phyloP scores from a whole-genome alignment of 1,284 basidiomycete species.

The Rhodotorula sp. region DNA sequence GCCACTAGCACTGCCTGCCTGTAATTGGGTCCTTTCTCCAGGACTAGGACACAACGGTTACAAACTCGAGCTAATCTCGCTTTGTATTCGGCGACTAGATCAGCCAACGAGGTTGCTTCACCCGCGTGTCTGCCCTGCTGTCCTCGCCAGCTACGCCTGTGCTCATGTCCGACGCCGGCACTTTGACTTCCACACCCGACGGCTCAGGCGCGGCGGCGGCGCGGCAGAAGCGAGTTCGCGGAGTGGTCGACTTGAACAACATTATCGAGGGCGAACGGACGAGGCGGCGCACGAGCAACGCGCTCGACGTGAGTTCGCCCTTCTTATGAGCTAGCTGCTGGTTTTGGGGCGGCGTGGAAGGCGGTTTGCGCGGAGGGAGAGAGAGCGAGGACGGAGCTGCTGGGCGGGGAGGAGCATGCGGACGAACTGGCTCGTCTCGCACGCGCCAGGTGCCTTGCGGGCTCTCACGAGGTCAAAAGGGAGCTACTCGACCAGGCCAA shows the following conservation, averaged over 20 bases:
- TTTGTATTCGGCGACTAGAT: too few species aligned
- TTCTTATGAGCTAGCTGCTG: rapidly evolving
- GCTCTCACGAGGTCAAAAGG: too few species aligned
- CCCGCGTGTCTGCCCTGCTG: too few species aligned
- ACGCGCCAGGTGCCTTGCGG: too few species aligned
- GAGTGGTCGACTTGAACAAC: constrained; percentile 1
- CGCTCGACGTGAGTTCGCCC: not conserved
- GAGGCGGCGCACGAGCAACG: constrained; percentile 3
- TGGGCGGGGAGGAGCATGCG: not conserved
- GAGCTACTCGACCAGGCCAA: too few species aligned
- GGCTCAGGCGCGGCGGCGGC: not conserved
- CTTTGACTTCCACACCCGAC: not conserved
- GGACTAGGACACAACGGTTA: not conserved
- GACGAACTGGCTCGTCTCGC: not conserved
- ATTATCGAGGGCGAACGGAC: constrained; percentile 11
- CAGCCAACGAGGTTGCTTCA: too few species aligned
- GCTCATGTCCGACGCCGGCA: too few species aligned
- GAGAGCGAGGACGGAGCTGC: not conserved
- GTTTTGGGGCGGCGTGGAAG: not conserved
- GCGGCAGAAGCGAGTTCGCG: not conserved
- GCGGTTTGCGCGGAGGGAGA: not conserved
- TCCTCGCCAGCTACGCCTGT: too few species aligned
- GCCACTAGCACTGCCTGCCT: too few species aligned
- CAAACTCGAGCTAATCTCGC: not conserved
- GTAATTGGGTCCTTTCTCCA: not conserved